Conservation (phyloP, 2,329 filamentous ascomycete genomes). For the Talaromyces sp. region DNA sequence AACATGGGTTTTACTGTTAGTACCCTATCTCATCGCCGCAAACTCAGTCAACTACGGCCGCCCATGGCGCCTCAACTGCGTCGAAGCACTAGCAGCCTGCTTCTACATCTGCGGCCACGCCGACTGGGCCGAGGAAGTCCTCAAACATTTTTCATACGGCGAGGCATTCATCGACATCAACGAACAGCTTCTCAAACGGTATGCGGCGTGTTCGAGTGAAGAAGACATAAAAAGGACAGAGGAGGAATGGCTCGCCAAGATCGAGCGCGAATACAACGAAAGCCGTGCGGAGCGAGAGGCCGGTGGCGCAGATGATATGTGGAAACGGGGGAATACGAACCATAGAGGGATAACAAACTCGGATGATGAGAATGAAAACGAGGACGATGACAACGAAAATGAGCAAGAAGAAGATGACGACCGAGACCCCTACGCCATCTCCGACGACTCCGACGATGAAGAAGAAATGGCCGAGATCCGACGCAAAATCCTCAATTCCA, state of each 20-base stretch:
- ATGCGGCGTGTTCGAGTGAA: conserved; percentile 77
- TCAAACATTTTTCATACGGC: conserved; percentile 85
- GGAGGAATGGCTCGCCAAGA: conserved; percentile 78
- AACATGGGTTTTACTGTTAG: conserved; percentile 17
- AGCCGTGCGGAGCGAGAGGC: conserved; percentile 63
- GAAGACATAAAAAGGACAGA: conserved; percentile 78
- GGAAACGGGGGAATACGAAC: conserved; percentile 89
- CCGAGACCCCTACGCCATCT: conserved; percentile 68
- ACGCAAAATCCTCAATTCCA: conserved; percentile 83
- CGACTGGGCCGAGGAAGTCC: conserved; percentile 82
- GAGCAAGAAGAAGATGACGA: conserved; percentile 36
- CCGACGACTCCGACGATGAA: conserved; percentile 75
- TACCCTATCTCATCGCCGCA: conserved; percentile 93
- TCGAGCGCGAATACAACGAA: conserved; percentile 84
- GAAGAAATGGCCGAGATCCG: conserved; percentile 91
- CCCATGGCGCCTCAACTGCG: conserved; percentile 92
- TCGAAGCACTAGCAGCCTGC: conserved; percentile 85
- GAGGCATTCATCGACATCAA: conserved; percentile 89
- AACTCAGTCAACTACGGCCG: conserved; percentile 97
- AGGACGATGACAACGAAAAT: conserved; percentile 42
- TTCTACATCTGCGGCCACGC: conserved; percentile 88
- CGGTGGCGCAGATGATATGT: conserved; percentile 61
- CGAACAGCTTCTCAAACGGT: conserved; percentile 70
- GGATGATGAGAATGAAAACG: conserved; percentile 44
- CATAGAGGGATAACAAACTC: conserved; percentile 51